phyloP scores from a whole-genome alignment of 176 grass and related monocot genomes.

The Aegilops umbellulata region DNA sequence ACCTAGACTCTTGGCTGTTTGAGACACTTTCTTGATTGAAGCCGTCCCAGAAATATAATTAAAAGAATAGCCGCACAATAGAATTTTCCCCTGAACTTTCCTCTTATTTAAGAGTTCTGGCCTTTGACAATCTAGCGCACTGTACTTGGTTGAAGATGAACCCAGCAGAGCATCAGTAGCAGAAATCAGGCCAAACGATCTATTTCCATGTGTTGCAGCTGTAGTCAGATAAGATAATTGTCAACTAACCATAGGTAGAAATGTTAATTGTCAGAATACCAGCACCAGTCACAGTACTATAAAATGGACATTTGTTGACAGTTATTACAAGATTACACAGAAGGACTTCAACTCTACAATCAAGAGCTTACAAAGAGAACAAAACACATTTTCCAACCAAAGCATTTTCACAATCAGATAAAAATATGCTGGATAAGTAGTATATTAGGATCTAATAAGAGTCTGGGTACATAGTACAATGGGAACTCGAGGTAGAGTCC shows the following conservation, averaged over 20 bases:
- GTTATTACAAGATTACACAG: not conserved
- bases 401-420: constrained; percentile 8
- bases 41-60: constrained; percentile 96
- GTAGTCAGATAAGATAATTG: constrained; percentile 26
- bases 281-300: not conserved
- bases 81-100: constrained; percentile 85
- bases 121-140: constrained; percentile 86
- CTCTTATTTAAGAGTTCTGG: constrained; percentile 91
- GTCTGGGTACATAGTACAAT: not conserved
- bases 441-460: not conserved
- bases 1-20: constrained; percentile 80
- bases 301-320: not conserved
- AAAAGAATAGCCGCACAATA: constrained; percentile 94
- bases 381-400: constrained; percentile 1
- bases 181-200: constrained; percentile 69
- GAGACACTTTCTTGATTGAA: constrained; percentile 93
- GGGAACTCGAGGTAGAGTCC: not conserved
- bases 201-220: constrained; percentile 96
- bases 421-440: constrained; percentile 1
- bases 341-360: not conserved
- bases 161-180: constrained; percentile 80
- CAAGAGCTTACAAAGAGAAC: not conserved
- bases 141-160: constrained; percentile 79
- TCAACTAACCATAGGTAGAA: constrained; percentile 14
- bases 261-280: constrained; percentile 11